A percentile compares a stretch with the other conserved stretches of the same genome.
These are phyloP conservation scores for Angomonas ambiguus DNA, from an alignment of 208 protist genomes.

Conservation along the genomic window DNA sequence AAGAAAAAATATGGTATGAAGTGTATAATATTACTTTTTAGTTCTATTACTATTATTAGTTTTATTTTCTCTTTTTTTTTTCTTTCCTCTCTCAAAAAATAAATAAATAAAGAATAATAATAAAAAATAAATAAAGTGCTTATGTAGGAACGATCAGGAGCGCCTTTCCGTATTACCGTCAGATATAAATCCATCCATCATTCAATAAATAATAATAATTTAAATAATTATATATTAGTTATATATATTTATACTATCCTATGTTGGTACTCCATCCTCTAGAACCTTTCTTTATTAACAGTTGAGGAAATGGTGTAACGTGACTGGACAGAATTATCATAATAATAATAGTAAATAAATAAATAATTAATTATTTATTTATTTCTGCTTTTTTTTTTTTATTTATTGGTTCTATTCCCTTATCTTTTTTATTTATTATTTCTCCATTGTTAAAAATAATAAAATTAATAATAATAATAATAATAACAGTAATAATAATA, in stretches of 20 bases:
- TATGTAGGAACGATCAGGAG: too few relatives aligned
- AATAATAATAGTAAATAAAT: background rate
- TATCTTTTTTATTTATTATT: background rate
- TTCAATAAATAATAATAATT: background rate
- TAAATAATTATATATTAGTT: too few relatives aligned
- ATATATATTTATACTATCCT: too few relatives aligned
- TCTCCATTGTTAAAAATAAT: background rate
- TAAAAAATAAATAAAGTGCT: constrained; percentile 16
- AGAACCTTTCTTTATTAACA: background rate
- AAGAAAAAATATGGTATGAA: background rate
- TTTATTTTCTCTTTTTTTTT: constrained; percentile 14
- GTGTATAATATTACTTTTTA: background rate
- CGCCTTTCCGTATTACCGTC: background rate
- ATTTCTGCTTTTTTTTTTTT: constrained; percentile 1
- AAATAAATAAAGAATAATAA: constrained; percentile 12
- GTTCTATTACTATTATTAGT: constrained; percentile 2
- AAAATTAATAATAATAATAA: too few relatives aligned
- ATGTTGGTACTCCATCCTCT: background rate
- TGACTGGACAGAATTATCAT: too few relatives aligned
- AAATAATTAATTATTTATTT: background rate
- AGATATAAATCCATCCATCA: background rate
- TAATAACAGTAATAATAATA: too few relatives aligned
- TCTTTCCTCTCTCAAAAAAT: background rate
- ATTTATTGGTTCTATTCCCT: background rate
- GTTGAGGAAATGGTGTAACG: background rate